These are phyloP conservation scores for Halteria grandinella DNA, from an alignment of 73 alveolate species.

Conservation along the genomic window DNA sequence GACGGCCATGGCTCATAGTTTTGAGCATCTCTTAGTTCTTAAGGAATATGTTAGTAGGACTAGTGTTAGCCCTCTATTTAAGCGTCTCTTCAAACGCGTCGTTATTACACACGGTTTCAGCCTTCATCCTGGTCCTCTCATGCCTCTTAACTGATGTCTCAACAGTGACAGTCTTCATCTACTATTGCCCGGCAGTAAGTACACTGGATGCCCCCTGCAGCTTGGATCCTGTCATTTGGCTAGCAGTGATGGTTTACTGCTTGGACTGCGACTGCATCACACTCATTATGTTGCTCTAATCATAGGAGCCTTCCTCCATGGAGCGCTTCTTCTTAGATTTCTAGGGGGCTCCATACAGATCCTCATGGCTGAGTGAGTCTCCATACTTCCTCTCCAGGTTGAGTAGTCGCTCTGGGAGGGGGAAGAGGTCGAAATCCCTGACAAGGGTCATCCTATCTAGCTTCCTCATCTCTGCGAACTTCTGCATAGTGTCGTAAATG, in stretches of 20 bases:
- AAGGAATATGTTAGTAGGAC: not conserved
- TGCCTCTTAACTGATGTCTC: too few species aligned
- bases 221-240: constrained; percentile 55
- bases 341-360: constrained; percentile 64
- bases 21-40: constrained; percentile 1
- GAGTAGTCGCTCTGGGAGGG: constrained; percentile 50
- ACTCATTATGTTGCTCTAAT: too few species aligned
- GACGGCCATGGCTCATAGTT: constrained; percentile 14
- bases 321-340: too few species aligned
- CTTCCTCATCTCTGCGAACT: constrained; percentile 75
- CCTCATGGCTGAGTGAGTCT: constrained; percentile 66
- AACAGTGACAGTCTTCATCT: constrained; percentile 62
- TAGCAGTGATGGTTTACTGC: constrained; percentile 63
- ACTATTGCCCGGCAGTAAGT: constrained; percentile 48
- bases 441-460: constrained; percentile 68
- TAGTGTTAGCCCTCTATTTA: constrained; percentile 13
- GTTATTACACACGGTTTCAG: constrained; percentile 30
- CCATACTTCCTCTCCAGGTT: constrained; percentile 81
- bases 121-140: constrained; percentile 25
- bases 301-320: too few species aligned
- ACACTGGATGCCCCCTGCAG: not conserved
- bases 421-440: constrained; percentile 70
- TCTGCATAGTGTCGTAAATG: constrained; percentile 73
- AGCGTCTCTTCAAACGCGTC: constrained; percentile 26
- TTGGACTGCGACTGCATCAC: too few species aligned